phyloP scores from a whole-genome alignment of 1,284 basidiomycete species.

The Boletus semigastroideus region DNA sequence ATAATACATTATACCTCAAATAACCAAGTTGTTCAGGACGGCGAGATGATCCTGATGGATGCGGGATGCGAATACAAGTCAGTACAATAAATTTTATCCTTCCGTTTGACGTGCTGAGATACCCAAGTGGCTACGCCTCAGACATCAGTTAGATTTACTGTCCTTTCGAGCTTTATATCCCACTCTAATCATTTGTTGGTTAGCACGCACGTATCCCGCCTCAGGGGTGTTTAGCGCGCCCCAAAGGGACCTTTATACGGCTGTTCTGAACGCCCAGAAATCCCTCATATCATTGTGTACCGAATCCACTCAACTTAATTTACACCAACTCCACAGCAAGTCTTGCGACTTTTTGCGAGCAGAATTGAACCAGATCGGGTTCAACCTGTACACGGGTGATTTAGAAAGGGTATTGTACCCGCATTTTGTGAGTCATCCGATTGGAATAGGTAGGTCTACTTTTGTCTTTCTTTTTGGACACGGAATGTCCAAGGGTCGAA shows the following conservation, averaged over 20 bases:
- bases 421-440: constrained; percentile 84
- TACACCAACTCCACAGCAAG: constrained; percentile 80
- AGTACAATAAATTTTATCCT: constrained; percentile 26
- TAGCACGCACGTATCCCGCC: constrained; percentile 88
- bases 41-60: constrained; percentile 86
- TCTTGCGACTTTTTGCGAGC: constrained; percentile 69
- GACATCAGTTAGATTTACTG: constrained; percentile 77
- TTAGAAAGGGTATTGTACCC: constrained; percentile 82
- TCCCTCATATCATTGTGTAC: constrained; percentile 62
- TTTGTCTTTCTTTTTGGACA: background rate
- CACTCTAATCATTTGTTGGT: constrained; percentile 9
- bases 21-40: constrained; percentile 69
- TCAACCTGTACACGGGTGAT: constrained; percentile 63
- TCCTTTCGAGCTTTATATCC: constrained; percentile 1
- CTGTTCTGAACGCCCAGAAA: constrained; percentile 78
- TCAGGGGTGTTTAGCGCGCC: constrained; percentile 77
- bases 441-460: constrained; percentile 67
- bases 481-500: constrained; percentile 8
- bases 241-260: constrained; percentile 88
- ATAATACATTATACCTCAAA: constrained; percentile 94
- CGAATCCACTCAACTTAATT: constrained; percentile 51
- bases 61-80: constrained; percentile 89
- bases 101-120: constrained; percentile 6
- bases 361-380: constrained; percentile 84
- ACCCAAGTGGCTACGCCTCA: constrained; percentile 82